Base-by-base conservation (phyloP, 768 basidiomycete genomes). In the Lactarius psammicola region DNA sequence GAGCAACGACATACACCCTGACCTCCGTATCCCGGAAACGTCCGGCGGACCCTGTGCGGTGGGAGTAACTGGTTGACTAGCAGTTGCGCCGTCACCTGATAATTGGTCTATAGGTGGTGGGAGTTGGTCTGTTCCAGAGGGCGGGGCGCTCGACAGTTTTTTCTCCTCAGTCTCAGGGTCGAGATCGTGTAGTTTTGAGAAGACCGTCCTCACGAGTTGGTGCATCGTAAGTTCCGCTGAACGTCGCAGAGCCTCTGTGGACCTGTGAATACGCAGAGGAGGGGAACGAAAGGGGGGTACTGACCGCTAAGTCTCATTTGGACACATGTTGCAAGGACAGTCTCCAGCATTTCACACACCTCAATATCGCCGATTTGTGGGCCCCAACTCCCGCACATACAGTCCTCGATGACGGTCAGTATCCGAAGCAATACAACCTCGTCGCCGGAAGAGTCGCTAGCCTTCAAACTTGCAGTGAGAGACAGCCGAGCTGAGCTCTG, bases 401-500 rank as follows among this genome's bases (percentile, higher is more conserved):
- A 89, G 69, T 91, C 87, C 67, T 92, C 86, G 60, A 96, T 94
- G 20, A 98, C 88, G 9, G 88, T 84, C 81, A 98, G 86, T 65
- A 98, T 94, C 75, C 88, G 92, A 69, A 96, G 82, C 8, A 98
- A 81, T 10, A 98, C 95, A 9, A 97, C 91, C 75, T 99, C 97
- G 76, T 99, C 97, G 6, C 94, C 92, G n/a, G 95, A 94, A 2
- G 93, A 93, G 74, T 98, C 95, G 72, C 92, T 96, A 4, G 93
- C 92, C 77, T n/a, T 98, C 96, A 73, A 99, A 99, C 78, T 96
- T 95, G 82, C 96, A 98, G 73, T 94, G 93, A 6, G 96, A 94
- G 15, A 95, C 85, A 0, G 96, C 88, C 66, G 85, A 89, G 75
- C 95, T 95, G 65, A 97, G 82, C 68, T 94, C 92, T 20, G 87